These are phyloP conservation scores for Huntiella omanensis DNA, from an alignment of 2,329 filamentous ascomycete species.

Conservation along the genomic window DNA sequence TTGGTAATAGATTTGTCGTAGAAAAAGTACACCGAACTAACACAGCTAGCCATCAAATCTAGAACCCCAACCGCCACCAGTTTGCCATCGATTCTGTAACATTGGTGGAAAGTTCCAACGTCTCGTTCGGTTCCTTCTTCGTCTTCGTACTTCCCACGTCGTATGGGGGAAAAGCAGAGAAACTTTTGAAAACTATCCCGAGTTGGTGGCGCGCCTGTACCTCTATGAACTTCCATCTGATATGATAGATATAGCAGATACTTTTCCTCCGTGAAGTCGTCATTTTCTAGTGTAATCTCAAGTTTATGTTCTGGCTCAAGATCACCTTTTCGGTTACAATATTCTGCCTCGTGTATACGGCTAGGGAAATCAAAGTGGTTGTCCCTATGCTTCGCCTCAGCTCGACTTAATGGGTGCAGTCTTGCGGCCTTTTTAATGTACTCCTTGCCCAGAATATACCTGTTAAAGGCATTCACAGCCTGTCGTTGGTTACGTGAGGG, in stretches of 20 bases:
- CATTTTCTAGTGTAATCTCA: slow-evolving; percentile 49
- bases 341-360: slow-evolving; percentile 52
- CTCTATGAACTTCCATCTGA: slow-evolving; percentile 53
- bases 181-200: slow-evolving; percentile 55
- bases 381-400: slow-evolving; percentile 42
- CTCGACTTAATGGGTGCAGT: slow-evolving; percentile 47
- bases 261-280: slow-evolving; percentile 59
- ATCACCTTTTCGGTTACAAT: slow-evolving; percentile 31
- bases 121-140: slow-evolving; percentile 32
- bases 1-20: slow-evolving; percentile 58
- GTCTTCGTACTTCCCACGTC: slow-evolving; percentile 23
- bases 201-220: slow-evolving; percentile 27
- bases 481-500: slow-evolving; percentile 56
- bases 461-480: slow-evolving; percentile 59
- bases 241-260: slow-evolving; percentile 56
- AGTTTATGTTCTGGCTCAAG: slow-evolving; percentile 49
- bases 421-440: slow-evolving; percentile 47
- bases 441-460: slow-evolving; percentile 45
- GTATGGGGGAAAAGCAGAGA: slow-evolving; percentile 52
- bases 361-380: slow-evolving; percentile 48
- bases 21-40: slow-evolving; percentile 69
- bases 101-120: slow-evolving; percentile 64
- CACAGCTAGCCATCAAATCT: slow-evolving; percentile 56
- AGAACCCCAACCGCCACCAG: slow-evolving; percentile 60
- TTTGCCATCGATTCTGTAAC: slow-evolving; percentile 58